Evolutionary conservation across 1,139 yeast species (phyloP).

Genomic region (Geotrichum bryndzae): DNA sequence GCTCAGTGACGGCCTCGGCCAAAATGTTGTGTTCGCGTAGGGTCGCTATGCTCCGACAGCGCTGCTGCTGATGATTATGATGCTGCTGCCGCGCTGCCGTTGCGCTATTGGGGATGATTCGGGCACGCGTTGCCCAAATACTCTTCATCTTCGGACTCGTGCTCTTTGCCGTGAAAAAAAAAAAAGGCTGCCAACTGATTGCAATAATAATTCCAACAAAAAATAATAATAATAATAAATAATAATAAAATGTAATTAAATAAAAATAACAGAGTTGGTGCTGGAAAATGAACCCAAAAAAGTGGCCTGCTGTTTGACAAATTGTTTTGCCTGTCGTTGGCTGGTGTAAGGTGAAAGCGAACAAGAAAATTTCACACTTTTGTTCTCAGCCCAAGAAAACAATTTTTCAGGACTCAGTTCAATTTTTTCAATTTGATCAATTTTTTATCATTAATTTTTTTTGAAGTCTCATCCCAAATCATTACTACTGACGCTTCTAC

Average conservation of each 20-base stretch:
- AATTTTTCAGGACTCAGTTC: background rate
- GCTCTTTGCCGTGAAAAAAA: background rate
- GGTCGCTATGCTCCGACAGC: background rate
- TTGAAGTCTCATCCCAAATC: background rate
- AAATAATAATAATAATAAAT: no score
- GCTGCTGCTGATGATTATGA: background rate
- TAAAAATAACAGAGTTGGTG: background rate
- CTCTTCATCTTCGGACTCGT: background rate
- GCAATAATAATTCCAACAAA: background rate
- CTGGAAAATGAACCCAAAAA: background rate
- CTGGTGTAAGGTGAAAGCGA: background rate
- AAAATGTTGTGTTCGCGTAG: background rate
- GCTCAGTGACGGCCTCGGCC: slow-evolving; percentile 4
- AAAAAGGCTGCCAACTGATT: background rate
- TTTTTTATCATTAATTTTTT: background rate
- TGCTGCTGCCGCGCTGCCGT: background rate
- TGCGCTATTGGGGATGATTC: background rate
- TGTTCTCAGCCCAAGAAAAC: background rate
- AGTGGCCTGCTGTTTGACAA: background rate
- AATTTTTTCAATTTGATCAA: background rate
- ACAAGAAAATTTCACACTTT: background rate
- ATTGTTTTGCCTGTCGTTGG: background rate
- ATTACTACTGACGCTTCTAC: background rate
- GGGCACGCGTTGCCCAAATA: background rate
- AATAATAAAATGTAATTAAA: background rate